These are phyloP conservation scores for Emergomyces pasteurianus DNA, from an alignment of 2,329 filamentous ascomycete genomes.

Conservation along the genomic window DNA sequence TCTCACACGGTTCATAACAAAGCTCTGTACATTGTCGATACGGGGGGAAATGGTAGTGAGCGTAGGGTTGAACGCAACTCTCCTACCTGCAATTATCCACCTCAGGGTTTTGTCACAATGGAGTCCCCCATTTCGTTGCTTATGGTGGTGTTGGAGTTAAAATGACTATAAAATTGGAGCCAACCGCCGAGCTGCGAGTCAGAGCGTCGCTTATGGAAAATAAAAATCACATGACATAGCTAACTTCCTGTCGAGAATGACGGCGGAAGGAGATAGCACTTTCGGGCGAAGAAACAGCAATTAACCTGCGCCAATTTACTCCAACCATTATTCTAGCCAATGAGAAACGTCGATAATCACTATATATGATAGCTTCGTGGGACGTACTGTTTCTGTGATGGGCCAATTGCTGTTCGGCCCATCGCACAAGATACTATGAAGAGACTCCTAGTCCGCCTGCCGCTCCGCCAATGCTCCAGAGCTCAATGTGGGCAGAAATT, in stretches of 20 bases:
- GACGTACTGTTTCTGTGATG: neutral
- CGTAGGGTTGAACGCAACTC: too few species aligned
- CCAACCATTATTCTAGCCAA: neutral
- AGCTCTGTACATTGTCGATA: neutral
- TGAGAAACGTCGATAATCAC: neutral
- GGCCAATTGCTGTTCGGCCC: neutral
- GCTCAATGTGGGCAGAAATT: neutral
- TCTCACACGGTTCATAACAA: neutral
- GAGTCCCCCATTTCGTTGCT: too few species aligned
- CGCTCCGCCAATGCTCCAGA: neutral
- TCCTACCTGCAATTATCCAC: neutral
- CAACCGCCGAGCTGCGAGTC: neutral
- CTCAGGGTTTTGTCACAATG: neutral
- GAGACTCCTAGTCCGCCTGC: neutral
- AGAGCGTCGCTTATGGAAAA: neutral
- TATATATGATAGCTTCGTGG: neutral
- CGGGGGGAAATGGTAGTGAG: too few species aligned
- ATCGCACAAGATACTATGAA: neutral
- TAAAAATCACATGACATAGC: neutral
- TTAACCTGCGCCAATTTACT: neutral
- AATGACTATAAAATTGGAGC: neutral
- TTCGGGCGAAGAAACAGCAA: neutral
- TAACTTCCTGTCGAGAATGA: neutral
- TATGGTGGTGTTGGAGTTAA: too few species aligned
- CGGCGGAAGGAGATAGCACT: neutral